Conservation (phyloP, 495 filamentous ascomycete species). For the Cryomyces antarcticus region DNA sequence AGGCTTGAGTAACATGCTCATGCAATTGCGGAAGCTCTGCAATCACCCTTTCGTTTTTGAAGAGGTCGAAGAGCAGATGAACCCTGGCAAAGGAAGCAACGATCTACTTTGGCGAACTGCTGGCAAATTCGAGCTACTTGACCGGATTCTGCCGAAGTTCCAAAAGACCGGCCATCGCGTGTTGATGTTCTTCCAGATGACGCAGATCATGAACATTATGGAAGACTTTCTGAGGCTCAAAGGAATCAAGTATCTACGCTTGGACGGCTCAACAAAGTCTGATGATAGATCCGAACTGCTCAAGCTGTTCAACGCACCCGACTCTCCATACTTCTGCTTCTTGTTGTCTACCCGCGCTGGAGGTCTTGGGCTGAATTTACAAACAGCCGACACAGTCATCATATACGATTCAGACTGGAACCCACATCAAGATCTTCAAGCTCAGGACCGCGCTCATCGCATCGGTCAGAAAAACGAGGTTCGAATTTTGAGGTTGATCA, state of each 20-base stretch:
- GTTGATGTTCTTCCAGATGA: conserved; percentile 99
- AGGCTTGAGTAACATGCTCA: conserved; percentile 97
- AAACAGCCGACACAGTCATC: conserved; percentile 95
- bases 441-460: conserved; percentile 98
- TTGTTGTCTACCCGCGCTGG: conserved; percentile 95
- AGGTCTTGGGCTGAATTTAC: conserved; percentile 89
- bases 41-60: conserved; percentile 99
- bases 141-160: conserved; percentile 86
- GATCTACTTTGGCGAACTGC: conserved; percentile 89
- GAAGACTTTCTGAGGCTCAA: conserved; percentile 85
- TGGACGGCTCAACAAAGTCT: conserved; percentile 92
- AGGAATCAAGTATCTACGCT: conserved; percentile 63
- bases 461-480: conserved; percentile 99
- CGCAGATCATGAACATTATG: conserved; percentile 99
- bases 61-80: conserved; percentile 95
- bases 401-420: conserved; percentile 99
- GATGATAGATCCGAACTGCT: conserved; percentile 89
- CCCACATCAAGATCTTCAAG: conserved; percentile 96
- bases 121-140: conserved; percentile 92
- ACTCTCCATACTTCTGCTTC: conserved; percentile 92
- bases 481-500: conserved; percentile 85
- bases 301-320: conserved; percentile 67
- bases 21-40: conserved; percentile 96
- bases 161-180: conserved; percentile 73
- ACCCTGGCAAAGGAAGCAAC: conserved; percentile 67